Conservation (phyloP, 2,329 filamentous ascomycete species). For the Alternaria incomplexa region DNA sequence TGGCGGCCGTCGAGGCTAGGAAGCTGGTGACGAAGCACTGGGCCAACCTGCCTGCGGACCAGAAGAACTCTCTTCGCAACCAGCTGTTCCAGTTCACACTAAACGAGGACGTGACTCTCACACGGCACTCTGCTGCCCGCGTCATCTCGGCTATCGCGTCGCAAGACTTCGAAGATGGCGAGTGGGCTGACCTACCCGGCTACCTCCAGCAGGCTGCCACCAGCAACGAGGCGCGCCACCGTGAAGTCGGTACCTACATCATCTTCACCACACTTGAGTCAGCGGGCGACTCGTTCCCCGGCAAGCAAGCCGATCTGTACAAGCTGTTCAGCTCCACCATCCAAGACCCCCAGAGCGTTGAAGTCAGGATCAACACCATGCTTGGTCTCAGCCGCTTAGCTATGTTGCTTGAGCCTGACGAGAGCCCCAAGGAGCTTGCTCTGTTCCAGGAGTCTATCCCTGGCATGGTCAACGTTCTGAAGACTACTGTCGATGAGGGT, state of each 20-base stretch:
- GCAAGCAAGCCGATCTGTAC: constrained; percentile 81
- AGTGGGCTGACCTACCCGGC: constrained; percentile 82
- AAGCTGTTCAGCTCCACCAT: constrained; percentile 85
- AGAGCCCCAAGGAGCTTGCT: constrained; percentile 75
- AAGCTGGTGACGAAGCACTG: constrained; percentile 87
- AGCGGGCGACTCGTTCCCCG: constrained; percentile 81
- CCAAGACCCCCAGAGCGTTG: constrained; percentile 84
- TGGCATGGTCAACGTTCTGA: constrained; percentile 86
- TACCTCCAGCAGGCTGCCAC: constrained; percentile 80
- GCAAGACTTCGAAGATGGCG: constrained; percentile 83
- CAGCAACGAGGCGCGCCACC: constrained; percentile 75
- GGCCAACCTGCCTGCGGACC: constrained; percentile 71
- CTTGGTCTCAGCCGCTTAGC: constrained; percentile 87
- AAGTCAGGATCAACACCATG: constrained; percentile 94
- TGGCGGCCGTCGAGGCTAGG: constrained; percentile 88
- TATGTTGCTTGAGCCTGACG: constrained; percentile 85
- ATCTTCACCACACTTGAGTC: constrained; percentile 91
- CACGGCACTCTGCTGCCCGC: constrained; percentile 85
- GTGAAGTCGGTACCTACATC: constrained; percentile 91
- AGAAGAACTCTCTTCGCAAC: constrained; percentile 81
- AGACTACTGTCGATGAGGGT: constrained; percentile 76
- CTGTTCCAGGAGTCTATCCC: constrained; percentile 83
- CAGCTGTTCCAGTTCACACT: constrained; percentile 84
- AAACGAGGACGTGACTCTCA: constrained; percentile 75
- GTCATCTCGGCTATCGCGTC: constrained; percentile 87